phyloP scores from a whole-genome alignment of 1,284 basidiomycete genomes.

The Fomitiporia mediterranea region DNA sequence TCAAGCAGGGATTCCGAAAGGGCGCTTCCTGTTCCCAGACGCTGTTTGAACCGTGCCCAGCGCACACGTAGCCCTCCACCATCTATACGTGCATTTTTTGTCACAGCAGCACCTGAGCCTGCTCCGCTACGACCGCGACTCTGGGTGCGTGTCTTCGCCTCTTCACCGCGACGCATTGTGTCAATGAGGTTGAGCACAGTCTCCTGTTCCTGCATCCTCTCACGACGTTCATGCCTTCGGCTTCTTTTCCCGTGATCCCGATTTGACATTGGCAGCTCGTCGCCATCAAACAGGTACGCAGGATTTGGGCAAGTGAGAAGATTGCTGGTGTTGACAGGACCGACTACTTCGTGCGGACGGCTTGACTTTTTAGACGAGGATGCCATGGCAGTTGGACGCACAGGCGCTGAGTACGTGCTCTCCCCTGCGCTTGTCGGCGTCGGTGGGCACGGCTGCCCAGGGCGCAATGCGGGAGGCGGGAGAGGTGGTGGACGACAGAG shows the following conservation, averaged over 20 bases:
- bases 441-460: too few relatives aligned
- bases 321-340: not conserved
- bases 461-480: too few relatives aligned
- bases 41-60: constrained; percentile 41
- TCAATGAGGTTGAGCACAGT: constrained; percentile 12
- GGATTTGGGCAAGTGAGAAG: not conserved
- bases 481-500: too few relatives aligned
- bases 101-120: not conserved
- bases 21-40: constrained; percentile 38
- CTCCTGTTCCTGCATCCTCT: constrained; percentile 5
- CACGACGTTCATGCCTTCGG: not conserved
- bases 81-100: constrained; percentile 35
- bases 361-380: not conserved
- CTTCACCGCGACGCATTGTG: constrained; percentile 11
- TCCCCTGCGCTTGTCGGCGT: not conserved
- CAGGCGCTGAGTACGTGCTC: not conserved
- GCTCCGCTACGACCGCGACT: not conserved
- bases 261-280: not conserved
- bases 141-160: not conserved
- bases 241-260: not conserved
- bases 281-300: not conserved
- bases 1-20: constrained; percentile 40
- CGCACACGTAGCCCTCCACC: constrained; percentile 32
- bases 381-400: not conserved
- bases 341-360: not conserved